Percentiles rank a stretch among this genome's conserved stretches.
These are phyloP conservation scores for Wallemia mellicola DNA, from an alignment of 1,284 basidiomycete genomes.

Conservation along the genomic window DNA sequence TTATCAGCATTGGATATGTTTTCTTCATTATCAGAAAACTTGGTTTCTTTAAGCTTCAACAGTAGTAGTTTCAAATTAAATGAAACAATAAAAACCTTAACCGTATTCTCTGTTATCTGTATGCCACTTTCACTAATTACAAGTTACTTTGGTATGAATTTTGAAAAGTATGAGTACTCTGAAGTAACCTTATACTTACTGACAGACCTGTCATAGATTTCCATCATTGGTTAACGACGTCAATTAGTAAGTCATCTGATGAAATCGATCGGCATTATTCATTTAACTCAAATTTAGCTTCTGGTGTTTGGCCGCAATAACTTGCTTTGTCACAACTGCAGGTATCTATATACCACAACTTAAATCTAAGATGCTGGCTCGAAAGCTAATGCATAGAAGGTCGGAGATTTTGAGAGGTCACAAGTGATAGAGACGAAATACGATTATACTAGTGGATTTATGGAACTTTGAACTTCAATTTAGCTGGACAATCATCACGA, in stretches of 20 bases:
- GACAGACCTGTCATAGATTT: no score
- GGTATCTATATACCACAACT: neutral
- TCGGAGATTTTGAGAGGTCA: neutral
- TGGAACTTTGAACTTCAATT: no score
- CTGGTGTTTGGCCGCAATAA: neutral
- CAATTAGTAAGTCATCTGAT: neutral
- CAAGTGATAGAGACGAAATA: no score
- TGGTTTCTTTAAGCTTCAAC: neutral
- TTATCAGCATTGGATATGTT: neutral
- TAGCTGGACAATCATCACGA: no score
- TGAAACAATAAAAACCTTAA: neutral
- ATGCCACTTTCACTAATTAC: neutral
- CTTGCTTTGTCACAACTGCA: neutral
- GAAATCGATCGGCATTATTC: neutral
- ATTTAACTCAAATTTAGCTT: neutral
- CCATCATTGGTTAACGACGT: neutral
- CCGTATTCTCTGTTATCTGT: neutral
- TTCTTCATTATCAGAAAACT: neutral
- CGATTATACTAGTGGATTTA: no score
- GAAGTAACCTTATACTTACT: no score
- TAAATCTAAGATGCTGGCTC: neutral
- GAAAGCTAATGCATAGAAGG: neutral
- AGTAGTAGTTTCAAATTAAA: conserved; percentile 1
- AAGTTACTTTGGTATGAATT: neutral
- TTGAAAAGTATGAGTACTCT: neutral